Evolutionary conservation across 2,329 filamentous ascomycete genomes (phyloP), one percentile per base, ranked within the genome.

Genomic region (Xylaria sp.): DNA sequence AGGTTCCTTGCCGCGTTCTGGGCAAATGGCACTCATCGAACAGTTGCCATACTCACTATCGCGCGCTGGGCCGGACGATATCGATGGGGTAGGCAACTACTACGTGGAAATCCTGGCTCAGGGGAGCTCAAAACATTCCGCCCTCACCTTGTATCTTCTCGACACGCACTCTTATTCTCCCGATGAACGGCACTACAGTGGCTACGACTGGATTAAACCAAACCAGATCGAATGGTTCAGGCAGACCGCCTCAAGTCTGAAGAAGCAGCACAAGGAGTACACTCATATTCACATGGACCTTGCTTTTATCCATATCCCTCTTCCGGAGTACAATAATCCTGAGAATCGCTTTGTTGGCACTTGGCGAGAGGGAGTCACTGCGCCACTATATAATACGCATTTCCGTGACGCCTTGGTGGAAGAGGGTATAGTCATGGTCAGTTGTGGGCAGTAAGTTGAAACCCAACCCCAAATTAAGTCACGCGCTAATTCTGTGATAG

Each of bases 171-270:
- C 92, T 4, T 97, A 97, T 80, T 93, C 93, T 5, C 94, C 94
- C 0, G 92, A 99, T 77, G 93, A 97, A 81, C 88, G 90, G 65
- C 89, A 93, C 68, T 97, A 90, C 79, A 88, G 89, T n/a, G 96
- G 96, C 57, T 99, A 99, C 78, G 95, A 98, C 81, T 99, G 96
- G 96, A 84, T 99, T 77, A 98, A 98, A 82, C 90, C 90, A 53
- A 94, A 88, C 74, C 96, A 99, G 80, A 97, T 97, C 67, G 89
- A 93, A 65, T 99, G 96, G 96, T 99, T 99, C 84, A 90, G 89
- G 73, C 87, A 88, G 71, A 97, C 93, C 0, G 90, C 93, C 0
- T 84, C 90, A 66, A 82, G 88, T 13, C 82, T 97, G 56, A 93
- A 93, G 81, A 89, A 90, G 75, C 88, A 89, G 68, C 94, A 97